These are phyloP conservation scores for Lodderomyces elongisporus DNA, from an alignment of 1,139 yeast genomes.

Conservation along the genomic window DNA sequence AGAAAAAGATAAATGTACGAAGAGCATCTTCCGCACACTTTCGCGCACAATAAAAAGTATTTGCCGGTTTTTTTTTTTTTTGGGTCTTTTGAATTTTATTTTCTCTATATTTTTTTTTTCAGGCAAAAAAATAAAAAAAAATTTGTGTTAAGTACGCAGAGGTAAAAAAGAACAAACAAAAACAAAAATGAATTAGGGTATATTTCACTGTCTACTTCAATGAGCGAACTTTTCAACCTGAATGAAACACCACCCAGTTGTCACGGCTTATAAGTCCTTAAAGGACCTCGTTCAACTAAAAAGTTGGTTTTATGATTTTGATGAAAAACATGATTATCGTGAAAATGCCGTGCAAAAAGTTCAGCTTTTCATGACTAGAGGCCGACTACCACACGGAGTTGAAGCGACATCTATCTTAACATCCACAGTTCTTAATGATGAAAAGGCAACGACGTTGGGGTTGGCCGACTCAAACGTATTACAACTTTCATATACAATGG, in stretches of 20 bases:
- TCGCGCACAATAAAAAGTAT: no score
- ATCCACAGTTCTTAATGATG: slow-evolving; percentile 41
- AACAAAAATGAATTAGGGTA: not conserved
- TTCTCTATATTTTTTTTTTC: not conserved
- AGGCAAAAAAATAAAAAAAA: not conserved
- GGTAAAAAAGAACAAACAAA: not conserved
- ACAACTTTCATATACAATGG: slow-evolving; percentile 65
- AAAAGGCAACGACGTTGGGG: slow-evolving; percentile 2
- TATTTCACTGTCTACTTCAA: not conserved
- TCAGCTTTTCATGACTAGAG: slow-evolving; percentile 32
- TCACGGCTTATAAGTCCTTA: slow-evolving; percentile 52
- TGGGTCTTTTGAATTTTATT: no score
- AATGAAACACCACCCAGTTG: slow-evolving; percentile 28
- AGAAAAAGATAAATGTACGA: no score
- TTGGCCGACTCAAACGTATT: slow-evolving; percentile 29
- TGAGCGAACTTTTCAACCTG: not conserved
- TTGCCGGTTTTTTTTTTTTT: no score
- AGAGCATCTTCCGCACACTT: no score
- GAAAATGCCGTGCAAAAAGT: slow-evolving; percentile 44
- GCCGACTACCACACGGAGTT: slow-evolving; percentile 43
- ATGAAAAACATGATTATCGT: slow-evolving; percentile 21
- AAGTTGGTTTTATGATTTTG: slow-evolving; percentile 51
- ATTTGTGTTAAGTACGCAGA: not conserved
- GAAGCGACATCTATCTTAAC: slow-evolving; percentile 59
- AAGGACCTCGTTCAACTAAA: slow-evolving; percentile 52